Base-by-base conservation (phyloP, 768 basidiomycete genomes). In the Mycena capillaripes region DNA sequence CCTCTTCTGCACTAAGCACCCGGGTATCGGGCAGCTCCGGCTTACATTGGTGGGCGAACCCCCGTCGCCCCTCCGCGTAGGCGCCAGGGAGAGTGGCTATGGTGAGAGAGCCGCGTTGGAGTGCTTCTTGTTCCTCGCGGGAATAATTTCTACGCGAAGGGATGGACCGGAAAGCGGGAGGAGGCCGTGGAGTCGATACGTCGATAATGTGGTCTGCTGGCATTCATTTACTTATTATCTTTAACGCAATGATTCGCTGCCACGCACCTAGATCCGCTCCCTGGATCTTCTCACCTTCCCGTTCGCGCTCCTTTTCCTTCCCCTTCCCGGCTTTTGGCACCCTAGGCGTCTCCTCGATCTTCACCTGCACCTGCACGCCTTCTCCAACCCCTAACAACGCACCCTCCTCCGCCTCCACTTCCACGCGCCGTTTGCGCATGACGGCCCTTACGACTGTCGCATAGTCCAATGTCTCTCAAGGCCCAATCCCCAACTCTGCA, bases 401-500 rank as follows among this genome's bases (percentile, higher is more conserved):
- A 19, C 9, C 7, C 2, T 23, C 16, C 29, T 23, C 29, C 50
- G 11, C 44, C 12, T 3, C 32, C 36, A 38, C 11, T 16, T 55
- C 32, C 36, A 23, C 48, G 16, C 44, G 29, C 38, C 64, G 36
- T 50, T 34, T 50, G 3, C 8, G 8, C 48, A 67, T 34, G 4
- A 75, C 74, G 3, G 60, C 58, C 17, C 27, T n/a, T 4, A 69
- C 42, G n/a, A 65, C 66, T 21, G 38, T 40, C 16, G n/a, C 34
- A n/a, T 56, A 66, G 53, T 71, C 63, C 48, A 38, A 63, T n/a
- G 62, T 70, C 2, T 65, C 62, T 50, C 2, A 32, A 0, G 52
- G 6, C 19, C 16, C 23, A 4, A 75, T 42, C 12, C 69, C 73
- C 2, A 75, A 57, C 36, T 71, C 74, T 42, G 74, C 70, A 6